Evolutionary conservation across 208 protist species (phyloP).

Genomic region (Crithidia bombi): DNA sequence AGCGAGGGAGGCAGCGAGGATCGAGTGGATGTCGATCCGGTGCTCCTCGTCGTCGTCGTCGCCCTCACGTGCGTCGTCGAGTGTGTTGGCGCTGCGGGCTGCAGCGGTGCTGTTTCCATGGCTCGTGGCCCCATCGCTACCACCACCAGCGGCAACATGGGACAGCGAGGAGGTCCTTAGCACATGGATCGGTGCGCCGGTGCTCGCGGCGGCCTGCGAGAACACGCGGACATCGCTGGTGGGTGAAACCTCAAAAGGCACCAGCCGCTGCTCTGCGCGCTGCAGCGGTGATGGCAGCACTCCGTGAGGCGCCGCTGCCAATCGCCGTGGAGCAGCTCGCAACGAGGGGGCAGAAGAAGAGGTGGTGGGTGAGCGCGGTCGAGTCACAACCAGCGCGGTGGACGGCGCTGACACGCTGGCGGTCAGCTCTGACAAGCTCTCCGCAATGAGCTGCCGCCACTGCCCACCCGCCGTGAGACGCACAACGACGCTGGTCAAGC

Average conservation of each 20-base stretch:
- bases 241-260: background rate
- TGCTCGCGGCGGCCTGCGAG: background rate
- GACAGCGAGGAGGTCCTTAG: no score
- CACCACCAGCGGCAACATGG: no score
- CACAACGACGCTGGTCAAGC: conserved; percentile 6
- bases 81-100: no score
- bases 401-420: background rate
- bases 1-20: conserved; percentile 11
- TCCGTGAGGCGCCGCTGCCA: background rate
- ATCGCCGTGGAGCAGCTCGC: no score
- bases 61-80: no score
- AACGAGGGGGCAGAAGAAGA: background rate
- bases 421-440: conserved; percentile 36
- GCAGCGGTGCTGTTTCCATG: no score
- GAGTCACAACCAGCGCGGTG: background rate
- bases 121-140: no score
- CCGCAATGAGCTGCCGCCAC: conserved; percentile 46
- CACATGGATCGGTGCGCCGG: conserved; percentile 5
- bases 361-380: background rate
- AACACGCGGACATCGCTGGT: background rate
- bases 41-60: conserved; percentile 5
- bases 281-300: background rate
- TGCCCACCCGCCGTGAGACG: conserved; percentile 28
- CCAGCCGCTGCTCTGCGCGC: background rate
- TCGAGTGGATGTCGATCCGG: conserved; percentile 14